Evolutionary conservation across 176 grass and related monocot genomes (phyloP).

Genomic region (Guadua angustifolia): DNA sequence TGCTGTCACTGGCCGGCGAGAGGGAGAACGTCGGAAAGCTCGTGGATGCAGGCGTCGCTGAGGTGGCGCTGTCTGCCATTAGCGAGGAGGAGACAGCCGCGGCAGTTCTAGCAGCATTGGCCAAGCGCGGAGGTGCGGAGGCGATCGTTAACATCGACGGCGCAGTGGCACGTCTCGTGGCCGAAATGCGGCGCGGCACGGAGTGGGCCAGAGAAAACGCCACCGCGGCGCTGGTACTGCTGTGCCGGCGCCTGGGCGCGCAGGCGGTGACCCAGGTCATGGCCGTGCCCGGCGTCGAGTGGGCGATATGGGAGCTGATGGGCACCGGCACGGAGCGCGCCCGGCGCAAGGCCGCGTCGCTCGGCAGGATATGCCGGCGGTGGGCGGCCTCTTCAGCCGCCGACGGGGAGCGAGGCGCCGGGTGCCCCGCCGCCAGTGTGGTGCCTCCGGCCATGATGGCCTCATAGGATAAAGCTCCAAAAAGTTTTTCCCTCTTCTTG

Average conservation of each 20-base stretch:
- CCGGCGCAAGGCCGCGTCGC: slow-evolving; percentile 80
- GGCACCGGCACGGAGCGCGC: slow-evolving; percentile 84
- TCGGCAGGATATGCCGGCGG: slow-evolving; percentile 83
- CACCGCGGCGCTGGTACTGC: slow-evolving; percentile 69
- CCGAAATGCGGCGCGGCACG: slow-evolving; percentile 67
- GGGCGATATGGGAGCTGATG: slow-evolving; percentile 99
- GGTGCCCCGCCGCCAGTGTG: slow-evolving; percentile 55
- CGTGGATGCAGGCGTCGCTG: slow-evolving; percentile 65
- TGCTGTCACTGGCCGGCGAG: slow-evolving; percentile 78
- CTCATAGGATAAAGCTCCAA: slow-evolving; percentile 11
- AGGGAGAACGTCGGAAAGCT: slow-evolving; percentile 76
- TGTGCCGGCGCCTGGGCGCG: slow-evolving; percentile 72
- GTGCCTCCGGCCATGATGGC: slow-evolving; percentile 64
- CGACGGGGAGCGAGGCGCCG: slow-evolving; percentile 56
- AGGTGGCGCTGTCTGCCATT: slow-evolving; percentile 54
- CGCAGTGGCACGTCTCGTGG: slow-evolving; percentile 59
- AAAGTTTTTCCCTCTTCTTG: neutral
- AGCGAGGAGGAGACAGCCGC: slow-evolving; percentile 69
- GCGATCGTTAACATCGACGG: slow-evolving; percentile 57
- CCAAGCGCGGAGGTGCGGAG: slow-evolving; percentile 85
- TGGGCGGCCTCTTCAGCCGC: slow-evolving; percentile 64
- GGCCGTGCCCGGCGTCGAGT: slow-evolving; percentile 80
- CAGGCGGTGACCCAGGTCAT: slow-evolving; percentile 62
- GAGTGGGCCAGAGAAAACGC: slow-evolving; percentile 77
- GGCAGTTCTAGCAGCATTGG: slow-evolving; percentile 68